Percentiles rank a stretch among this genome's conserved stretches.
These are phyloP conservation scores for Evernia prunastri DNA, from an alignment of 495 filamentous ascomycete genomes.

Conservation along the genomic window DNA sequence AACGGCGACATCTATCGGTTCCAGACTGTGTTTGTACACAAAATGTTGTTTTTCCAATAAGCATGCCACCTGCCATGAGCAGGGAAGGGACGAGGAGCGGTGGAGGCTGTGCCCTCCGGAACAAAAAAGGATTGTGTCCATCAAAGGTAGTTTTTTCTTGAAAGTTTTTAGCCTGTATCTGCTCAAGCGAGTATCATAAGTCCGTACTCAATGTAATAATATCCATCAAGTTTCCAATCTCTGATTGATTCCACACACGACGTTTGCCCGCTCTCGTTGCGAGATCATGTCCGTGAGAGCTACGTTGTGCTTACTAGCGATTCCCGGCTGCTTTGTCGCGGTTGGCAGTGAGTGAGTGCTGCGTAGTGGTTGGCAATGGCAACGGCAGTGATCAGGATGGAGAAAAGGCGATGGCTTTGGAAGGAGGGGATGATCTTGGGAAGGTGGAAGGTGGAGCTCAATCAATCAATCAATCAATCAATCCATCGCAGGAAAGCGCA, in stretches of 20 bases:
- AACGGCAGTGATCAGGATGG: neutral
- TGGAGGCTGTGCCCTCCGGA: too few species aligned
- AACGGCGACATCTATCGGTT: neutral
- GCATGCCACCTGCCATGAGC: neutral
- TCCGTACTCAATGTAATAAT: slow-evolving; percentile 1
- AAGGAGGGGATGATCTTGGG: too few species aligned
- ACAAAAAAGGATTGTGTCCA: too few species aligned
- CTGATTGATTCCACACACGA: neutral
- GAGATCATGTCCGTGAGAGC: neutral
- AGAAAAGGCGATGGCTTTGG: too few species aligned
- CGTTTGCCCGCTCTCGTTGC: neutral
- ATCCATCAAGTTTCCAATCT: too few species aligned
- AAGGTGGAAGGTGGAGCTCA: too few species aligned
- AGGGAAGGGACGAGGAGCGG: neutral
- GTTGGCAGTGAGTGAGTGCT: too few species aligned
- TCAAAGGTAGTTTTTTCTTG: too few species aligned
- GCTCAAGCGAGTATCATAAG: neutral
- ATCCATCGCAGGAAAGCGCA: too few species aligned
- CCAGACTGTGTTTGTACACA: neutral
- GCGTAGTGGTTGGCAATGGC: neutral
- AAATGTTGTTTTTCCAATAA: too few species aligned
- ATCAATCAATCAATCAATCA: too few species aligned
- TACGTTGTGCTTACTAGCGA: neutral
- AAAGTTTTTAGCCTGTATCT: neutral
- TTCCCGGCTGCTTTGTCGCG: too few species aligned